Percentiles rank a stretch among this genome's conserved stretches.
Conservation (phyloP, 441 rosid species). For the Iberis amara region DNA sequence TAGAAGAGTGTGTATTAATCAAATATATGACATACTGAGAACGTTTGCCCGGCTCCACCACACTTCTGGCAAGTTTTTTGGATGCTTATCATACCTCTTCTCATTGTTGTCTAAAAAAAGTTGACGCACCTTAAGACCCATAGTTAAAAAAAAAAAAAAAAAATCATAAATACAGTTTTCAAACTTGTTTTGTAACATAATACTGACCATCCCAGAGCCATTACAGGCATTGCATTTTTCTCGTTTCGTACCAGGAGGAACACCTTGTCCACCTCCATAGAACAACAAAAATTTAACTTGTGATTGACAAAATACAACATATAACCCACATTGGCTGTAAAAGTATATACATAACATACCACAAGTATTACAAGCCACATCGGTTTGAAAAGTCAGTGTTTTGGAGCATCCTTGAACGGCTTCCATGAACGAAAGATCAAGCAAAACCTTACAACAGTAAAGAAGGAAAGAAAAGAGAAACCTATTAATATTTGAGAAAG, state of each 20-base stretch:
- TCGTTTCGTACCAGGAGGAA: conserved; percentile 96
- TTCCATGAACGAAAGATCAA: conserved; percentile 98
- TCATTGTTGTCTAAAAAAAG: conserved; percentile 50
- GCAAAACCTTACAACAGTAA: conserved; percentile 46
- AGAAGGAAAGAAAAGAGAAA: conserved; percentile 7
- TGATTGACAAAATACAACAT: conserved; percentile 4
- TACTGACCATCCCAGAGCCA: conserved; percentile 90
- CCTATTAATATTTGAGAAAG: neutral
- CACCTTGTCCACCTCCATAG: conserved; percentile 82
- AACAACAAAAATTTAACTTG: neutral
- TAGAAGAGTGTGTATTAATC: too few relatives aligned
- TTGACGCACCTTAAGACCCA: conserved; percentile 18
- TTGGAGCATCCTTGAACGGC: conserved; percentile 97
- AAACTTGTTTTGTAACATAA: conserved; percentile 9
- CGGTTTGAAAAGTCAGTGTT: conserved; percentile 75
- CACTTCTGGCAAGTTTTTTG: conserved; percentile 68
- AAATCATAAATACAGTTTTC: conserved; percentile 18
- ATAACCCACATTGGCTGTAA: neutral
- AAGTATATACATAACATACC: conserved; percentile 53
- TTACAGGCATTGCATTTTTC: conserved; percentile 76
- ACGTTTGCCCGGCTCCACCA: conserved; percentile 75
- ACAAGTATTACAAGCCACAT: conserved; percentile 75
- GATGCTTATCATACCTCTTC: conserved; percentile 59
- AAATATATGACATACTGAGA: conserved; percentile 48
- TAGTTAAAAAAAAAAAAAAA: neutral